A percentile compares a stretch with the other conserved stretches of the same genome.
Evolutionary conservation across 176 grass and related monocot genomes (phyloP).

Genomic region (maize (Zea mays)): Zm-B73-REFERENCE-NAM-5.0 NC_050105.1:24022501-24023000

Average conservation of each 20-base stretch:
- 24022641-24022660: background rate
- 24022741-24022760: constrained; percentile 62
- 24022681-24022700: background rate
- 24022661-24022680: accelerated
- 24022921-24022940: constrained; percentile 10
- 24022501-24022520: no score
- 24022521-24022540: no score
- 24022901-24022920: background rate
- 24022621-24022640: no score
- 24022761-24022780: constrained; percentile 19
- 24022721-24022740: constrained; percentile 49
- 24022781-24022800: constrained; percentile 2
- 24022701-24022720: constrained; percentile 30
- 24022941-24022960: background rate
- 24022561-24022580: no score
- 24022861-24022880: background rate
- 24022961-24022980: background rate
- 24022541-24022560: no score
- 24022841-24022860: background rate
- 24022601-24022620: no score
- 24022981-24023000: background rate
- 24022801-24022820: background rate
- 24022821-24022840: constrained; percentile 4
- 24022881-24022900: background rate
- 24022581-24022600: no score